Evolutionary conservation across 116 monocot species (phyloP).

Genomic region (Cymodocea nodosa): DNA sequence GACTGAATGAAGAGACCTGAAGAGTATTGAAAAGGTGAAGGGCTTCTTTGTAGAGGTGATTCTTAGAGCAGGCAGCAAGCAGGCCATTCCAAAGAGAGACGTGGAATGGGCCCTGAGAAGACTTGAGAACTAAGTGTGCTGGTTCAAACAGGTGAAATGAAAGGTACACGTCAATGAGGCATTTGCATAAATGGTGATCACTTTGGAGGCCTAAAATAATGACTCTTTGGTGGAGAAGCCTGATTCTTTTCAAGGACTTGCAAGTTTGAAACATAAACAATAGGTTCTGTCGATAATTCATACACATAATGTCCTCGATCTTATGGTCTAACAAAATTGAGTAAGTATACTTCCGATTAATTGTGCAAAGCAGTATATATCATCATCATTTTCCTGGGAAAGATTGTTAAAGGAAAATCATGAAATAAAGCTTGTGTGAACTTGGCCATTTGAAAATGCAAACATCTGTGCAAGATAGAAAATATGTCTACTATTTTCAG

Average conservation of each 20-base stretch:
- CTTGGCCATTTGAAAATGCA: not conserved
- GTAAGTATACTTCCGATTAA: not conserved
- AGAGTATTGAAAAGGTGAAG: slow-evolving; percentile 15
- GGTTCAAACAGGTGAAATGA: slow-evolving; percentile 23
- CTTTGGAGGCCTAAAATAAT: slow-evolving; percentile 20
- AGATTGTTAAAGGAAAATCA: not conserved
- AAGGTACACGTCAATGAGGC: slow-evolving; percentile 39
- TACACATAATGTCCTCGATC: not conserved
- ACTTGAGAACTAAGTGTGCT: slow-evolving; percentile 25
- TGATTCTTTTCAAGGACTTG: slow-evolving; percentile 21
- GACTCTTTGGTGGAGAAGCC: slow-evolving; percentile 43
- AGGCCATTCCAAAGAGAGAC: slow-evolving; percentile 41
- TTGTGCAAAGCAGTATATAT: not conserved
- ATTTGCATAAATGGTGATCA: slow-evolving; percentile 18
- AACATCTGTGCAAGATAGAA: not conserved
- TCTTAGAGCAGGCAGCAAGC: slow-evolving; percentile 41
- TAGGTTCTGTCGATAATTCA: slow-evolving; percentile 27
- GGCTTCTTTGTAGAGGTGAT: slow-evolving; percentile 22
- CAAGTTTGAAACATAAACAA: slow-evolving; percentile 19
- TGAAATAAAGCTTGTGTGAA: not conserved
- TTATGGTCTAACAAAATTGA: not conserved
- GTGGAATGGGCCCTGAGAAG: slow-evolving; percentile 11
- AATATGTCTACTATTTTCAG: not conserved
- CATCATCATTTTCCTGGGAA: not conserved
- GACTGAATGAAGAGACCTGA: not conserved